phyloP scores from a whole-genome alignment of 83 land plant genomes.

The Picea abies region DNA sequence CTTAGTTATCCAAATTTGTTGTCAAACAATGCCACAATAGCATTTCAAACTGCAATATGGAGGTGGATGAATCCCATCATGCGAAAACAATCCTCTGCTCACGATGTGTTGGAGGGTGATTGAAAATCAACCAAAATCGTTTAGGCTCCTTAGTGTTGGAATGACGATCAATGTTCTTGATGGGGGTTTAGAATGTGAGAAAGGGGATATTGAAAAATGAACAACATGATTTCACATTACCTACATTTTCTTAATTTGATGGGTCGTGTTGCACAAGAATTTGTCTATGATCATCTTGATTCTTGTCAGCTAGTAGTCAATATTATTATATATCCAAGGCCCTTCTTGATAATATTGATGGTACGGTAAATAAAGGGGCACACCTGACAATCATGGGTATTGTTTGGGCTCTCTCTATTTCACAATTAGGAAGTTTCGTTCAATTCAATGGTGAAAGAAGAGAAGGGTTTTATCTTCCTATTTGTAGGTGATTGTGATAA shows the following conservation, averaged over 20 bases:
- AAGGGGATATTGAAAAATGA: conserved; percentile 62
- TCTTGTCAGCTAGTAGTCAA: conserved; percentile 41
- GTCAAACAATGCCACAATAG: conserved; percentile 69
- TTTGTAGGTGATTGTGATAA: too few species aligned
- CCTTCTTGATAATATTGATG: too few species aligned
- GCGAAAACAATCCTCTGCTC: conserved; percentile 75
- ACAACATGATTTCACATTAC: conserved; percentile 75
- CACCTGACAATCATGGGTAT: too few species aligned
- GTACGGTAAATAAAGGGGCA: too few species aligned
- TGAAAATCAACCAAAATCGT: conserved; percentile 88
- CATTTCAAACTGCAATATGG: conserved; percentile 80
- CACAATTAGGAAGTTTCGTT: too few species aligned
- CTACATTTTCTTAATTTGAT: conserved; percentile 63
- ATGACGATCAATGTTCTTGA: conserved; percentile 80
- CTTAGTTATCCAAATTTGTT: conserved; percentile 63
- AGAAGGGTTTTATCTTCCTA: too few species aligned
- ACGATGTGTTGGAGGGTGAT: conserved; percentile 66
- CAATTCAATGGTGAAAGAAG: too few species aligned
- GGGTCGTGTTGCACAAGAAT: conserved; percentile 48
- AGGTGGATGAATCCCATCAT: conserved; percentile 81
- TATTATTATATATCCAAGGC: too few species aligned
- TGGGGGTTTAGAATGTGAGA: conserved; percentile 79
- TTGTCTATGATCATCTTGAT: conserved; percentile 46
- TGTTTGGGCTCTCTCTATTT: too few species aligned
- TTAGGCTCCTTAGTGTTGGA: conserved; percentile 77